phyloP scores from a whole-genome alignment of 164 flowering plant species.

The Magnolia kwangsiensis region DNA sequence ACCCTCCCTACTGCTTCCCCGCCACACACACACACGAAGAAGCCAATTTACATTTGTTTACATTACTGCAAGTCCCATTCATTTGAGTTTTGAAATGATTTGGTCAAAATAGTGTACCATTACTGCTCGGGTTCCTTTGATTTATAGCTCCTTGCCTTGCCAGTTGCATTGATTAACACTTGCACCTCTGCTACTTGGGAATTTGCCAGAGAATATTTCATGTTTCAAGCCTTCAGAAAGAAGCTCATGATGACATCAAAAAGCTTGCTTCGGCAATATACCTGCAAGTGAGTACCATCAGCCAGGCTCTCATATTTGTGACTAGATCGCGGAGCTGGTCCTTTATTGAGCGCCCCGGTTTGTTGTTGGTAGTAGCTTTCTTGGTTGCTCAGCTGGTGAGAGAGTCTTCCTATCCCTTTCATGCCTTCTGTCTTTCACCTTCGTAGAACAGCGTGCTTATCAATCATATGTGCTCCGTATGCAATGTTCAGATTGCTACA shows the following conservation, averaged over 20 bases:
- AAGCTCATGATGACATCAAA: conserved; percentile 42
- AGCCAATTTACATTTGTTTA: neutral
- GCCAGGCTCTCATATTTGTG: conserved; percentile 93
- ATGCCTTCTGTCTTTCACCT: neutral
- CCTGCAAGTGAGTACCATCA: conserved; percentile 91
- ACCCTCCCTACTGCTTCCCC: too few relatives aligned
- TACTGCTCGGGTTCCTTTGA: too few relatives aligned
- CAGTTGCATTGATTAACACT: neutral
- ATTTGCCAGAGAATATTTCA: conserved; percentile 54
- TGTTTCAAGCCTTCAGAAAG: conserved; percentile 59
- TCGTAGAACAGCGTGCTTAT: neutral
- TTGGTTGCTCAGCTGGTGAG: conserved; percentile 78
- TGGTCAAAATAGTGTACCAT: too few relatives aligned
- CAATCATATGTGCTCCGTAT: neutral
- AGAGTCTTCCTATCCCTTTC: conserved; percentile 1
- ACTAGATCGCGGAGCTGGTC: conserved; percentile 90
- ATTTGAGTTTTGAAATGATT: neutral
- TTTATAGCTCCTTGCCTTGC: neutral
- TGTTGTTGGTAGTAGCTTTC: conserved; percentile 64
- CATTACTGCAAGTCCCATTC: neutral
- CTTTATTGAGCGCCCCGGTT: conserved; percentile 74
- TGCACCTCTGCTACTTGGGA: neutral
- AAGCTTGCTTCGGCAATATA: conserved; percentile 86
- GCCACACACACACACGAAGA: too few relatives aligned
- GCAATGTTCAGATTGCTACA: conserved; percentile 58